Percentiles rank a stretch among this genome's conserved stretches.
phyloP scores from a whole-genome alignment of 208 protist genomes.

The Novymonas esmeraldas region DNA sequence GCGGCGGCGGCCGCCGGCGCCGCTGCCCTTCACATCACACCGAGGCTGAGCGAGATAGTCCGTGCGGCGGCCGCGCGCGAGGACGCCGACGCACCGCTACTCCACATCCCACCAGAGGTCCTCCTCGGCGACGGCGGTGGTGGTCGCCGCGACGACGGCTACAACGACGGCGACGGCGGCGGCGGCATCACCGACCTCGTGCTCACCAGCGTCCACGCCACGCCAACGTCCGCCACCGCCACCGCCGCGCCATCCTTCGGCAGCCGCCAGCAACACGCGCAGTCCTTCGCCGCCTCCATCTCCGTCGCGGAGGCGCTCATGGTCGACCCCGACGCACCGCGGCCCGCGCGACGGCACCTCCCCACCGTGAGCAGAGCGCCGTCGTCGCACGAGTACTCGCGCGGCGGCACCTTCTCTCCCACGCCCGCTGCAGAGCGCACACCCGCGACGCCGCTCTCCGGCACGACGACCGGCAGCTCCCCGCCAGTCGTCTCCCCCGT shows the following conservation, averaged over 20 bases:
- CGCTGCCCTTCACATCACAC: too few relatives aligned
- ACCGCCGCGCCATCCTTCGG: neutral
- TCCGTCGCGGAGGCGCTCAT: slow-evolving; percentile 23
- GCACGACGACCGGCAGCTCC: neutral
- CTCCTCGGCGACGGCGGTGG: neutral
- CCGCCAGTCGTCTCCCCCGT: neutral
- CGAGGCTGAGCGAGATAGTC: slow-evolving; percentile 20
- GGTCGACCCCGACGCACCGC: slow-evolving; percentile 32
- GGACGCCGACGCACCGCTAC: slow-evolving; percentile 18
- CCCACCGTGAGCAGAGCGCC: neutral
- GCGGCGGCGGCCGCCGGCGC: neutral
- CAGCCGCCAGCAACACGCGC: neutral
- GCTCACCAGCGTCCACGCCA: neutral
- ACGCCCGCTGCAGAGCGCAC: too few relatives aligned
- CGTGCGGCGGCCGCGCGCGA: slow-evolving; percentile 31
- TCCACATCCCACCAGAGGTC: slow-evolving; percentile 11
- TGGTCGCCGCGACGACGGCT: too few relatives aligned
- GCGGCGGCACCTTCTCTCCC: neutral
- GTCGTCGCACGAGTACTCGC: neutral
- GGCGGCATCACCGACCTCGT: too few relatives aligned
- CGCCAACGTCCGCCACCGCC: neutral
- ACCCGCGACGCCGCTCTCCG: slow-evolving; percentile 1
- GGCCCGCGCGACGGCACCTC: neutral
- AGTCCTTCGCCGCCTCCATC: neutral
- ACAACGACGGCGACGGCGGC: neutral